Conservation (phyloP, 768 basidiomycete genomes). For the Tremella fuciformis region DNA sequence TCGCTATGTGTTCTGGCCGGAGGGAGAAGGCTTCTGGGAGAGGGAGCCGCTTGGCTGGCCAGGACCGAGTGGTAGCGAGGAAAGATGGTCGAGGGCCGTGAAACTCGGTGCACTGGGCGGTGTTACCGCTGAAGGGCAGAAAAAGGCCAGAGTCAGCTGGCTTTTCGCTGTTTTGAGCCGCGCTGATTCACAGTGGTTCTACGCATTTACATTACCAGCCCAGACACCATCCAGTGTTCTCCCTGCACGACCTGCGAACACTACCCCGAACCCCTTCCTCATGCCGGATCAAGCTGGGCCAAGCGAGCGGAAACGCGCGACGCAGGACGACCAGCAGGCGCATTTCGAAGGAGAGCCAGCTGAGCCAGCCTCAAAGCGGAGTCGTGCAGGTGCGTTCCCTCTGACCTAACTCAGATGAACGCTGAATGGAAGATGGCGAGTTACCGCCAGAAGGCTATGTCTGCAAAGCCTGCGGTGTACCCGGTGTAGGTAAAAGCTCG, state of each 20-base stretch:
- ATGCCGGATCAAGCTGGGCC: conserved; percentile 18
- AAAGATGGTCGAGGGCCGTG: conserved; percentile 68
- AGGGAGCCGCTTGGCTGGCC: conserved; percentile 83
- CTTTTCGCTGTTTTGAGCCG: conserved; percentile 1
- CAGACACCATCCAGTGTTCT: conserved; percentile 47
- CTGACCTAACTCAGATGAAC: background rate
- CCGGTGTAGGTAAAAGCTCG: conserved; percentile 42
- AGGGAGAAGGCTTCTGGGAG: conserved; percentile 84
- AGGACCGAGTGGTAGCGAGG: conserved; percentile 55
- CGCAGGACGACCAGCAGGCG: conserved; percentile 42
- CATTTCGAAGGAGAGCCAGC: conserved; percentile 24
- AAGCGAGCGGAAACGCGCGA: conserved; percentile 48
- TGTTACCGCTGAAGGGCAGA: conserved; percentile 57
- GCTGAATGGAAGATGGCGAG: background rate
- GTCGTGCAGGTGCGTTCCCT: conserved; percentile 16
- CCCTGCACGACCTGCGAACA: conserved; percentile 33
- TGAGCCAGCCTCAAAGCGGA: conserved; percentile 25
- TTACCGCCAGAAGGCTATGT: conserved; percentile 45
- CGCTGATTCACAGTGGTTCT: conserved; percentile 73
- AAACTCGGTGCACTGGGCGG: conserved; percentile 85
- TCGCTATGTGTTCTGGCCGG: conserved; percentile 78
- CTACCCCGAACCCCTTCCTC: conserved; percentile 45
- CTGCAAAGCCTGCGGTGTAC: conserved; percentile 47
- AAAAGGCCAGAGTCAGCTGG: conserved; percentile 76
- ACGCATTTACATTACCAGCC: conserved; percentile 83